Evolutionary conservation across 495 filamentous ascomycete species (phyloP).

Genomic region (Copromyces sp.): DNA sequence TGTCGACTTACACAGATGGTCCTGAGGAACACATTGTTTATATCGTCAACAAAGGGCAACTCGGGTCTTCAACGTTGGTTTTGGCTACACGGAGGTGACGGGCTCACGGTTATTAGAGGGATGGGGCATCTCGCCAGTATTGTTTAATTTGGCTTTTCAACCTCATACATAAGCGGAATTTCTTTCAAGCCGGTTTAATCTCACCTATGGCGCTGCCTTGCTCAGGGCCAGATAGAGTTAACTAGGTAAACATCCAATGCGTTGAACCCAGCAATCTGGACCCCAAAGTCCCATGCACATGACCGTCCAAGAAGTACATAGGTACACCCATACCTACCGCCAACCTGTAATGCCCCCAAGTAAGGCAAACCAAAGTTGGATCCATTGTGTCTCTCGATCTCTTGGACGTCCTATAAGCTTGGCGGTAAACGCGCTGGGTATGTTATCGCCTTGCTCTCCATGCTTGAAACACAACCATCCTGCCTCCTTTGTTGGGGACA

Average conservation of each 20-base stretch:
- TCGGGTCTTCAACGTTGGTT: not conserved
- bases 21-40: not conserved
- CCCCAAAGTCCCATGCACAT: not conserved
- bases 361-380: not conserved
- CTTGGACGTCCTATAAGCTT: not conserved
- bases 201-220: not conserved
- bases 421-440: not conserved
- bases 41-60: not conserved
- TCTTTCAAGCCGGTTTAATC: not conserved
- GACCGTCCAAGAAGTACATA: not conserved
- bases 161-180: not conserved
- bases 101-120: not conserved
- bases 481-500: not conserved
- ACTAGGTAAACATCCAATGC: not conserved
- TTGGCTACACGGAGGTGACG: not conserved
- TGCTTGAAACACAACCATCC: not conserved
- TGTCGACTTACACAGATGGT: not conserved
- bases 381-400: not conserved
- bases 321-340: not conserved
- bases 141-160: not conserved
- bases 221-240: not conserved
- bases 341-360: not conserved
- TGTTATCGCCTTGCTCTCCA: not conserved
- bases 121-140: not conserved
- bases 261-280: not conserved